Evolutionary conservation across 495 filamentous ascomycete species (phyloP).

Genomic region (Cladorrhinum samala): DNA sequence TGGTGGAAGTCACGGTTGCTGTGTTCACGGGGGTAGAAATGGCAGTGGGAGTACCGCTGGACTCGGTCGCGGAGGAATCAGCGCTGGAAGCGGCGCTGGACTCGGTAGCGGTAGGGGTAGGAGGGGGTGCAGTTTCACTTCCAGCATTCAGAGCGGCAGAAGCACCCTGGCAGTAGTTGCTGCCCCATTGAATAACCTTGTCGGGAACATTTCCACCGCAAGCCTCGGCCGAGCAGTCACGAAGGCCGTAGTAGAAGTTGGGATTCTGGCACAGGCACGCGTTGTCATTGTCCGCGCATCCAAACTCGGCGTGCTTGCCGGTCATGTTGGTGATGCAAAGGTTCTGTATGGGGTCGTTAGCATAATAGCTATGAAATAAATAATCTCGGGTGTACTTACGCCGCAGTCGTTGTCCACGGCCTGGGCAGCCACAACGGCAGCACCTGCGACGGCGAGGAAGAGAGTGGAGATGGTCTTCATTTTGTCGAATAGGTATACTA

Average conservation of each 20-base stretch:
- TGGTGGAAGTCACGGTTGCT: not conserved
- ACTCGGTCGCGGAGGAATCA: not conserved
- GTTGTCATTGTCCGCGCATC: not conserved
- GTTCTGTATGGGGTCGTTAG: not conserved
- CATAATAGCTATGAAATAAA: not conserved
- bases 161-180: not conserved
- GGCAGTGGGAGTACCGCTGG: too few relatives aligned
- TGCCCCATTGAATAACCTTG: too few relatives aligned
- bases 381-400: not conserved
- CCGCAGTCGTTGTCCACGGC: not conserved
- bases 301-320: not conserved
- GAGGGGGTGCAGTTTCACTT: not conserved
- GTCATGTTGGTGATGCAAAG: not conserved
- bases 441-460: not conserved
- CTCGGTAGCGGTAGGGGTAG: not conserved
- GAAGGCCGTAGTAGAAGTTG: not conserved
- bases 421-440: not conserved
- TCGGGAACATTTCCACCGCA: not conserved
- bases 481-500: not conserved
- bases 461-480: not conserved
- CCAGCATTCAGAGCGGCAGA: not conserved
- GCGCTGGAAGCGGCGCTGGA: too few relatives aligned
- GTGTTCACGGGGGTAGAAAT: too few relatives aligned
- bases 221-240: not conserved
- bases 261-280: not conserved